A percentile compares a stretch with the other conserved stretches of the same genome.
phyloP scores from a whole-genome alignment of 257 asterid species.

The Osmanthus fragrans region DNA sequence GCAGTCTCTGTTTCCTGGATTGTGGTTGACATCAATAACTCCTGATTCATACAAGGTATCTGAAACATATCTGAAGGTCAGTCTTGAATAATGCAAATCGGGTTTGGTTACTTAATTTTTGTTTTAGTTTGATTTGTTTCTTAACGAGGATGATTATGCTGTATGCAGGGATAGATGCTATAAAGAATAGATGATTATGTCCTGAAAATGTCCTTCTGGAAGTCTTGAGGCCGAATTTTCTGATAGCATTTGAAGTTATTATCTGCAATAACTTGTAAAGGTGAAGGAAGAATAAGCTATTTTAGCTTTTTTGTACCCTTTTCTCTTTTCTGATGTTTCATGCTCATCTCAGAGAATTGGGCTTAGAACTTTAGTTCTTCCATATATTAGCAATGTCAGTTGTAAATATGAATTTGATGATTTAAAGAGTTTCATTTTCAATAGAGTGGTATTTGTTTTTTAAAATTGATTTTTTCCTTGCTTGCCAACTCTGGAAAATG shows the following conservation, averaged over 20 bases:
- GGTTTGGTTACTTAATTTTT: background rate
- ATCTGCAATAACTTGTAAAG: constrained; percentile 30
- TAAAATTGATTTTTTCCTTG: constrained; percentile 4
- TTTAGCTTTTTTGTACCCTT: background rate
- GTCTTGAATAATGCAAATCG: constrained; percentile 6
- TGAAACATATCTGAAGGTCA: constrained; percentile 48
- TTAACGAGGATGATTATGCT: constrained; percentile 5
- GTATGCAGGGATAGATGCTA: constrained; percentile 43
- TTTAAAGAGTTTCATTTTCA: background rate
- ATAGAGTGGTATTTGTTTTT: background rate
- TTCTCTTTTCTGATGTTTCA: constrained; percentile 8
- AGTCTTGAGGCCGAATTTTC: constrained; percentile 28
- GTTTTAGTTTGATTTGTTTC: constrained; percentile 13
- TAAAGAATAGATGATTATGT: constrained; percentile 19
- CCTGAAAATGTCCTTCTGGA: constrained; percentile 24
- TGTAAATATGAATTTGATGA: constrained; percentile 18
- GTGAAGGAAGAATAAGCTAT: constrained; percentile 5
- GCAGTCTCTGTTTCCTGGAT: constrained; percentile 62
- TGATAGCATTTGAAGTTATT: constrained; percentile 30
- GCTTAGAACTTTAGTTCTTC: background rate
- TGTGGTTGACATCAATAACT: constrained; percentile 52
- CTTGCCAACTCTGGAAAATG: background rate
- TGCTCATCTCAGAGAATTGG: constrained; percentile 3
- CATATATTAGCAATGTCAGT: constrained; percentile 12
- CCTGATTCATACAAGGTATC: constrained; percentile 56